Percentiles rank a stretch among this genome's conserved stretches.
Evolutionary conservation across 495 filamentous ascomycete genomes (phyloP).

Genomic region (Mycothermus thermophilus): DNA sequence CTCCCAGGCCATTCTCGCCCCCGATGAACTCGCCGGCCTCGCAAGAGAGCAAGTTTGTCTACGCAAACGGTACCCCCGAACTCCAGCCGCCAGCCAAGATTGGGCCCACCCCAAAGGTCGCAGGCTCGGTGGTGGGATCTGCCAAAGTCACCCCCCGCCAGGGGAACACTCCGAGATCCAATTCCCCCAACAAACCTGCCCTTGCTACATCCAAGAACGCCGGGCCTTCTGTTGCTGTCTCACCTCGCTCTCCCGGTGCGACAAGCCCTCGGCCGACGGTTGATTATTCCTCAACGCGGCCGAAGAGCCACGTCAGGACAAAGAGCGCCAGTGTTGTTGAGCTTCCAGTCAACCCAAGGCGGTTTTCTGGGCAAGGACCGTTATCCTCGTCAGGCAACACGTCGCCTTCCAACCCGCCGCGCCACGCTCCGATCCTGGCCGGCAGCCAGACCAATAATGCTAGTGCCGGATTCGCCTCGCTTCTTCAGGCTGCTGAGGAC

Average conservation of each 20-base stretch:
- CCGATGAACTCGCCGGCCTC: slow-evolving; percentile 16
- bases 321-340: slow-evolving; percentile 17
- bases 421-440: slow-evolving; percentile 3
- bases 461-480: slow-evolving; percentile 24
- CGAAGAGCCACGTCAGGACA: slow-evolving; percentile 7
- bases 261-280: background rate
- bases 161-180: slow-evolving; percentile 22
- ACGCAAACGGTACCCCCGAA: slow-evolving; percentile 48
- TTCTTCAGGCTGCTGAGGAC: slow-evolving; percentile 38
- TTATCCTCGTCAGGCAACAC: slow-evolving; percentile 14
- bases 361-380: slow-evolving; percentile 10
- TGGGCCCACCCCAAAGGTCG: slow-evolving; percentile 15
- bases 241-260: slow-evolving; percentile 11
- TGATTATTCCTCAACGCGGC: slow-evolving; percentile 1
- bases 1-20: slow-evolving; percentile 21
- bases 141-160: slow-evolving; percentile 5
- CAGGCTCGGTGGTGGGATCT: slow-evolving; percentile 24
- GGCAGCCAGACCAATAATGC: slow-evolving; percentile 11
- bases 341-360: slow-evolving; percentile 13
- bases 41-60: slow-evolving; percentile 54
- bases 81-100: slow-evolving; percentile 14
- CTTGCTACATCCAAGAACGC: slow-evolving; percentile 16
- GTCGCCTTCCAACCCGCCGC: slow-evolving; percentile 7
- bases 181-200: slow-evolving; percentile 29
- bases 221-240: slow-evolving; percentile 3